Evolutionary conservation across 2,329 filamentous ascomycete species (phyloP), one percentile per base, ranked within the genome.

Genomic region (Aspergillus neoniger): DNA sequence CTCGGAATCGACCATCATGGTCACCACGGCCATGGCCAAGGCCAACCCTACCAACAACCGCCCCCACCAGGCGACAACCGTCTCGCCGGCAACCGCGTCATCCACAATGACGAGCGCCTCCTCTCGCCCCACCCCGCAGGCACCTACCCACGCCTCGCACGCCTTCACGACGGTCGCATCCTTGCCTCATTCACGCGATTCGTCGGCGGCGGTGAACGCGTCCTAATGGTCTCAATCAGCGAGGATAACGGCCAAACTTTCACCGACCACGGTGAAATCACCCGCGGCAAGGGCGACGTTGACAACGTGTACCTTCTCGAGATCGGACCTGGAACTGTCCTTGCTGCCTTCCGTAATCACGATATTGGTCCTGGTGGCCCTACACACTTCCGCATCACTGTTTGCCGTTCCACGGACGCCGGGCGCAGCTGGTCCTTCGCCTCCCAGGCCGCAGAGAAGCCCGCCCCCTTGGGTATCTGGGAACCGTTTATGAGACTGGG

Each of bases 281-380:
- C 76, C 0, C 79, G 80, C 2, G 77, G 76, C 3, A 58, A 55
- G 0, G 77, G 78, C 15, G 81, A 83, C 64, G 72, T 80, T 55
- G 81, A 82, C 68, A 83, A 83, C 66, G 72, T 77, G 36, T 82
- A 78, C 61, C 65, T 83, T 14, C 70, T 81, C 10, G 79, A 82
- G 59, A 73, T 77, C 1, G 67, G 70, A 0, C 70, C 73, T 0
- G 64, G 62, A 0, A 69, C 70, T 1, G 69, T 82, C 2, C 72
- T 83, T 0, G 81, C 77, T 0, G 81, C 81, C 0, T 83, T 83
- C 68, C 78, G 81, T 5, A 83, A 83, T 67, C 80, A 82, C 59
- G 76, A 78, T 43, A 67, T 74, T 4, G 77, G 73, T 2, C 72
- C 73, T 0, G 48, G 69, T 19, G 72, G 74, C 2, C 72, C 72